Evolutionary conservation across 2,329 filamentous ascomycete species (phyloP).

Genomic region (Aspergillus transmontanensis): DNA sequence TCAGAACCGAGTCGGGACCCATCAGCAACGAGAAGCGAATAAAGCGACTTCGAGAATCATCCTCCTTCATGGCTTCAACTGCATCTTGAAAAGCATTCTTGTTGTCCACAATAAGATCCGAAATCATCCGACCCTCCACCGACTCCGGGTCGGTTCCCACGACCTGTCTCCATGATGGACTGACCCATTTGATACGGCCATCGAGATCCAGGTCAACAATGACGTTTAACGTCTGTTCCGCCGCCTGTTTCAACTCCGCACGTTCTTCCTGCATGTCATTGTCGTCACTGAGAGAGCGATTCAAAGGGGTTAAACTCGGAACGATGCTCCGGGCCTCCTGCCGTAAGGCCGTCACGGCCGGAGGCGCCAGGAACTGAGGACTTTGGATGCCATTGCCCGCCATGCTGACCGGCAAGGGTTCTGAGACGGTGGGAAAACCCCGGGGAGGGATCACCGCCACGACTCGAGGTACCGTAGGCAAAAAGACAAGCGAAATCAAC

Average conservation of each 20-base stretch:
- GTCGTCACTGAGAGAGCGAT: slow-evolving; percentile 74
- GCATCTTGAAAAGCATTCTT: slow-evolving; percentile 78
- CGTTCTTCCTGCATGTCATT: slow-evolving; percentile 90
- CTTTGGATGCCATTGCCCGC: slow-evolving; percentile 43
- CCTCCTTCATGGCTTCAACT: slow-evolving; percentile 84
- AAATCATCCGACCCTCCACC: slow-evolving; percentile 75
- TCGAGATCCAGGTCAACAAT: slow-evolving; percentile 93
- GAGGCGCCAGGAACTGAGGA: slow-evolving; percentile 46
- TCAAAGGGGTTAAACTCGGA: slow-evolving; percentile 48
- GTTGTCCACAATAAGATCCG: slow-evolving; percentile 79
- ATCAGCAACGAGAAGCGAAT: slow-evolving; percentile 76
- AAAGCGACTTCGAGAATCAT: slow-evolving; percentile 90
- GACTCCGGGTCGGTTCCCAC: slow-evolving; percentile 76
- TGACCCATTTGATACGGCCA: slow-evolving; percentile 91
- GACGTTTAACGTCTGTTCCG: slow-evolving; percentile 93
- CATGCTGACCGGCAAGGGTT: slow-evolving; percentile 37
- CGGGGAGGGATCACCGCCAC: slow-evolving; percentile 2
- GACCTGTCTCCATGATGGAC: slow-evolving; percentile 91
- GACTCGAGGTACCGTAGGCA: slow-evolving; percentile 1
- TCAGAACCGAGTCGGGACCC: slow-evolving; percentile 69
- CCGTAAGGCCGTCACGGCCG: slow-evolving; percentile 46
- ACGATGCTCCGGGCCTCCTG: slow-evolving; percentile 45
- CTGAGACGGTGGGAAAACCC: slow-evolving; percentile 13
- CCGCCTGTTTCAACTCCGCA: slow-evolving; percentile 90
- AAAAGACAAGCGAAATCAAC: slow-evolving; percentile 14